Evolutionary conservation across 345 rosid species (phyloP), one percentile per base, ranked within the genome.

Genomic region (Cardiospermum halicacabum): DNA sequence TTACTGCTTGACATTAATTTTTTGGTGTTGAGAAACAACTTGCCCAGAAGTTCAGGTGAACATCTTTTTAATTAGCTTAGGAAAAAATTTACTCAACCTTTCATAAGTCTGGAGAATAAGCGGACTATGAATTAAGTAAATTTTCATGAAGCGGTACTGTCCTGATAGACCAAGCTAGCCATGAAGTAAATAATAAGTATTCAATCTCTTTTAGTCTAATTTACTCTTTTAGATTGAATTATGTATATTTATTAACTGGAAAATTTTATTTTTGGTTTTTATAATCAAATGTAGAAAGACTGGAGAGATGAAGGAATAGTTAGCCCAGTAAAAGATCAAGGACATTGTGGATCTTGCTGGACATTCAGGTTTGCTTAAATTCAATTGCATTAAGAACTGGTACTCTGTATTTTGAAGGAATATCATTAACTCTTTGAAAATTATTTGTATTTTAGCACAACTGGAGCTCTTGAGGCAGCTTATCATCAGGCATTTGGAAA

Each of bases 391-490:
- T 58, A 34, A 40, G 6, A 4, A 47, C 3, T 4, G 10, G n/a
- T 34, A 5, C 5, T 34, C 3, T 45, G 2, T 45, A 2, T n/a
- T 4, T 45, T 45, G 22, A 45, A 45, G 51, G 40, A 5, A 13
- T 16, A 25, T 27, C 40, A 45, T 50, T 18, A 15, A 47, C 21
- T 1, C 21, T 53, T 55, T 31, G 36, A 51, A 43, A 47, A 4
- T 40, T 69, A 13, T 57, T 28, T 40, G 16, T 11, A 5, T 61
- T 75, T 62, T 80, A 94, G 99, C 58, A 88, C 99, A 9, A 94
- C 99, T 60, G 99, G 99, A 68, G 91, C 99, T 43, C 95, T 94
- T 47, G 99, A 94, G 81, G 97, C 99, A 60, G 99, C 98, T 71
- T 94, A 94, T 69, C 91, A 78, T 71, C 99, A 91, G 70, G 96